Evolutionary conservation across 345 rosid species (phyloP).

Genomic region (Excoecaria cochinchinensis): DNA sequence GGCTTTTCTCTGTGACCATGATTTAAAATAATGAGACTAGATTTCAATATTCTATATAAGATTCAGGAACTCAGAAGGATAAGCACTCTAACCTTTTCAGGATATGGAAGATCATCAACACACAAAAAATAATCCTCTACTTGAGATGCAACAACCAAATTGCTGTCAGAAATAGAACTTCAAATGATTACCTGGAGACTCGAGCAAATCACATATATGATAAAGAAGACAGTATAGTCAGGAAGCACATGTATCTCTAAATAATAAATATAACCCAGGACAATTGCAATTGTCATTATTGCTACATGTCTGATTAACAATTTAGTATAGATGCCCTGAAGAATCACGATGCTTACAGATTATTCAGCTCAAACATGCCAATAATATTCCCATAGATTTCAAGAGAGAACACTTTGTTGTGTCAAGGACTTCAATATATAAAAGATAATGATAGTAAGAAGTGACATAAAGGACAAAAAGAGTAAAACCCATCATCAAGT

Average conservation of each 20-base stretch:
- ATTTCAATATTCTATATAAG: conserved; percentile 9
- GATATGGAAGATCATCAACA: conserved; percentile 62
- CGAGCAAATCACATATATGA: conserved; percentile 15
- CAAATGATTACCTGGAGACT: conserved; percentile 15
- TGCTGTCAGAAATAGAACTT: conserved; percentile 53
- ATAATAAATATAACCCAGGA: not conserved
- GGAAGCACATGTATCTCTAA: not conserved
- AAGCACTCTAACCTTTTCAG: conserved; percentile 56
- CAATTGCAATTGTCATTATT: not conserved
- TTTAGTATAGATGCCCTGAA: not conserved
- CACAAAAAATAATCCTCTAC: conserved; percentile 87
- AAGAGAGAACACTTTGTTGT: conserved; percentile 68
- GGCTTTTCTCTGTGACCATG: conserved; percentile 52
- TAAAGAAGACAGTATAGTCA: not conserved
- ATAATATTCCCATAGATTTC: conserved; percentile 87
- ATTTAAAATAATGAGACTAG: not conserved
- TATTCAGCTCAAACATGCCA: conserved; percentile 96
- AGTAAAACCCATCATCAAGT: not conserved
- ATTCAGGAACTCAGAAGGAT: not conserved
- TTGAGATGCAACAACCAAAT: conserved; percentile 91
- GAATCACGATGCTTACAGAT: conserved; percentile 60
- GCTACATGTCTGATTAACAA: too few species aligned
- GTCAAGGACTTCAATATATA: conserved; percentile 51
- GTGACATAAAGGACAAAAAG: not conserved
- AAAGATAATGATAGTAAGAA: conserved; percentile 2